Base-by-base conservation (phyloP, 208 protist species). In the Acanthamoeba sp. region DNA sequence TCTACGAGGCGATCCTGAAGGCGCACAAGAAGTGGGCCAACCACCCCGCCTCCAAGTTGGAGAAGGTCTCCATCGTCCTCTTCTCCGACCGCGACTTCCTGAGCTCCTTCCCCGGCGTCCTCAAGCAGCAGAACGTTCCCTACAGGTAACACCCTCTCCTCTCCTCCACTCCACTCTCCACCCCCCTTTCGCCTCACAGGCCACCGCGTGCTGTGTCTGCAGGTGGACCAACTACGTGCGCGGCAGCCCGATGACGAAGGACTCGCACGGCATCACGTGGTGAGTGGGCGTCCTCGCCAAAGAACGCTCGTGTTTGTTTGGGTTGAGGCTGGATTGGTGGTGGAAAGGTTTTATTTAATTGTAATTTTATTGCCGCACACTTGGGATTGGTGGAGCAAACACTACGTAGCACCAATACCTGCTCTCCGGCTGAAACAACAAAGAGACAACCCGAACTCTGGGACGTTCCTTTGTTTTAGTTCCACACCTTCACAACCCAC, bases 1-100 rank as follows among this genome's bases (percentile, higher is more conserved):
- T 93, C 64, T 82, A 93, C 48, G 48, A 59, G 2, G 69, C 89
- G 20, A 93, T 93, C 89, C 24, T 93, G 20, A 93, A 93, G 40
- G 84, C 89, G 12, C 89, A 93, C 48, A 52, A 62, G 64, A 93
- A 93, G 89, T 93, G 66, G 64, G 89, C 89, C 89, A 93, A 82
- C 64, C 89, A 93, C 45, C 89, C 89, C 6, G 66, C 64, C 32
- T 93, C 89, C 10, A 3, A 4, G n/a, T 38, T 93, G 16, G 66
- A 93, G 69, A 82, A 50, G 66, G 89, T 93, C 9, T 76, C 66
- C 22, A 16, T 93, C 34, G 64, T 93, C 7, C 69, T 93, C 48
- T 93, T 93, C 66, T 69, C 48, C 52, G 42, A 52, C 22, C 29
- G 48, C 22, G 89, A 93, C 85, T 91, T 91, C 62, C 36, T 91